Conservation (phyloP, 129 eudicot genomes). For the Chrysanthemum lavandulifolium region DNA sequence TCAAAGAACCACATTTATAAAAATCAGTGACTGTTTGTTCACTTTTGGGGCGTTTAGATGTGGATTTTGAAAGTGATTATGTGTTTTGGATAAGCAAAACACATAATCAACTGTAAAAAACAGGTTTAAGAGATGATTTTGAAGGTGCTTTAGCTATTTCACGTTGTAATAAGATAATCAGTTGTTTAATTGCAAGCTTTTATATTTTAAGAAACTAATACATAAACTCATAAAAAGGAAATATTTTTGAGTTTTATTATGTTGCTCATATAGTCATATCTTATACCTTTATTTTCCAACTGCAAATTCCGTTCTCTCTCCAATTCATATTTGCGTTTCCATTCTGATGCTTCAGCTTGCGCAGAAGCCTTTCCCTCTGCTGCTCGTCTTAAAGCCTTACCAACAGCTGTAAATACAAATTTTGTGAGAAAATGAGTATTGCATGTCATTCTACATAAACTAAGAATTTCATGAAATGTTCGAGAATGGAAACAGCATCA, state of each 20-base stretch:
- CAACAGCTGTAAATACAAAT: slow-evolving; percentile 58
- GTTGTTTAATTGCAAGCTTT: too few species aligned
- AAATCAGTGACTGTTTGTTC: background rate
- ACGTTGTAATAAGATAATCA: too few species aligned
- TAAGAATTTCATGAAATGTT: slow-evolving; percentile 1
- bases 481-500: slow-evolving; percentile 12
- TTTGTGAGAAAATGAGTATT: slow-evolving; percentile 14
- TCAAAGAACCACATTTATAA: background rate
- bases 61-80: background rate
- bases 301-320: slow-evolving; percentile 64
- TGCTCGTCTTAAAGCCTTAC: slow-evolving; percentile 74
- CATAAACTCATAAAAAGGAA: too few species aligned
- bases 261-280: background rate
- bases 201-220: too few species aligned
- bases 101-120: too few species aligned
- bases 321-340: slow-evolving; percentile 96
- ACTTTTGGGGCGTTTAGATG: background rate
- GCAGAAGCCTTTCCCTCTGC: slow-evolving; percentile 98
- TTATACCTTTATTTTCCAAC: slow-evolving; percentile 76
- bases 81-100: too few species aligned
- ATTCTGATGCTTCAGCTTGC: slow-evolving; percentile 93
- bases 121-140: too few species aligned
- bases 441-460: background rate
- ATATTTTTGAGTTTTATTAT: background rate
- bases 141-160: too few species aligned